Base-by-base conservation (phyloP, 2,329 filamentous ascomycete genomes). In the Neospermospora avenae region DNA sequence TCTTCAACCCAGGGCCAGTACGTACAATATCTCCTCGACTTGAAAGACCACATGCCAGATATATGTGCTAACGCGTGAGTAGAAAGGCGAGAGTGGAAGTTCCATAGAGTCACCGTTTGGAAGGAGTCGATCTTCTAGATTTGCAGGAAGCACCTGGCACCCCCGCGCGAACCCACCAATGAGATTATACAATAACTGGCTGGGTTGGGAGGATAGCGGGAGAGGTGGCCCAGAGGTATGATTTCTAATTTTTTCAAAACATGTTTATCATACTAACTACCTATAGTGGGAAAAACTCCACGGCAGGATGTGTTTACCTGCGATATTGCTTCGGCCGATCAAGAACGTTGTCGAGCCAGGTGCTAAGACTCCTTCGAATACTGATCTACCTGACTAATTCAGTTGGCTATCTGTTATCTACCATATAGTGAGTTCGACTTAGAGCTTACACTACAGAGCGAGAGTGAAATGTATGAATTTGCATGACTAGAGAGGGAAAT, bases 131-230 rank as follows among this genome's bases (percentile, higher is more conserved):
- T 83, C 86, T 67, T 78, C 79, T 11, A 77, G 83, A 49, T 86
- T 81, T 65, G 75, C 80, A 61, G 84, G 83, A n/a, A 76, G 73
- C 41, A 85, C 83, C 1, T 86, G 83, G 84, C 85, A 86, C 71
- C 85, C 80, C 72, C 78, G 82, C 35, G 81, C 83, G 2, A 76
- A 77, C 52, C 80, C 82, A 7, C 83, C 84, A 1, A 81, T 81
- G 68, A 76, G 82, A 44, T 69, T 87, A 42, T 86, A 82, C 72
- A 84, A 84, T 74, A 85, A 86, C 73, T 85, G 83, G 78, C 79
- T 86, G 76, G 84, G 84, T 20, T 84, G 81, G 73, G 76, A 79
- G 61, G 83, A 86, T 66, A 80, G 77, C 13, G 77, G 72, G 13
- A 74, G 84, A 22, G 84, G 84, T 18, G 84, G 84, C 2, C 64